phyloP scores from a whole-genome alignment of 306 rosid species.

The Lathyrus tuberosus region DNA sequence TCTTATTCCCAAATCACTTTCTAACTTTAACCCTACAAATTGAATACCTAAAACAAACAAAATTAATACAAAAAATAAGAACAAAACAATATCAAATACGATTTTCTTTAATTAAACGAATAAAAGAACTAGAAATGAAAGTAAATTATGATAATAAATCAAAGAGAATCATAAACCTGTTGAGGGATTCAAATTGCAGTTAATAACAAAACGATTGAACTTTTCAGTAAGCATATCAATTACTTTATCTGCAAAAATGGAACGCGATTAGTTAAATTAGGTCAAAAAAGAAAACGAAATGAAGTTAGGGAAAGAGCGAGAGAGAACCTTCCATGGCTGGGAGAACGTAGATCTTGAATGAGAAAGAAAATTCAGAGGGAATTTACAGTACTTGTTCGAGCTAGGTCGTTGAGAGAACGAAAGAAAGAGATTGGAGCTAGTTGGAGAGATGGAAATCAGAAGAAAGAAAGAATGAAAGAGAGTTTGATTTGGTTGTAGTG shows the following conservation, averaged over 20 bases:
- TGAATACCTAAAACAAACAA: neutral
- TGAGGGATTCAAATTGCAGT: slow-evolving; percentile 40
- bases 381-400: neutral
- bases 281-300: neutral
- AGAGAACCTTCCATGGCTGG: slow-evolving; percentile 61
- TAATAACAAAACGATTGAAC: slow-evolving; percentile 31
- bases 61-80: neutral
- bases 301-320: slow-evolving; percentile 23
- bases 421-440: slow-evolving; percentile 1
- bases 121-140: neutral
- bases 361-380: neutral
- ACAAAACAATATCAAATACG: neutral
- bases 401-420: neutral
- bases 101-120: neutral
- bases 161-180: slow-evolving; percentile 42
- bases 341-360: slow-evolving; percentile 13
- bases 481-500: neutral
- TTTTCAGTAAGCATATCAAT: slow-evolving; percentile 44
- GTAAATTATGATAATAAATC: no score
- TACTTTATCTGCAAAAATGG: slow-evolving; percentile 47
- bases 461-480: neutral
- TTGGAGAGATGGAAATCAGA: no score
- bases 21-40: neutral
- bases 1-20: slow-evolving; percentile 2
- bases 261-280: slow-evolving; percentile 4